These are phyloP conservation scores for Penicillium paradoxum DNA, from an alignment of 495 filamentous ascomycete genomes.

Conservation along the genomic window DNA sequence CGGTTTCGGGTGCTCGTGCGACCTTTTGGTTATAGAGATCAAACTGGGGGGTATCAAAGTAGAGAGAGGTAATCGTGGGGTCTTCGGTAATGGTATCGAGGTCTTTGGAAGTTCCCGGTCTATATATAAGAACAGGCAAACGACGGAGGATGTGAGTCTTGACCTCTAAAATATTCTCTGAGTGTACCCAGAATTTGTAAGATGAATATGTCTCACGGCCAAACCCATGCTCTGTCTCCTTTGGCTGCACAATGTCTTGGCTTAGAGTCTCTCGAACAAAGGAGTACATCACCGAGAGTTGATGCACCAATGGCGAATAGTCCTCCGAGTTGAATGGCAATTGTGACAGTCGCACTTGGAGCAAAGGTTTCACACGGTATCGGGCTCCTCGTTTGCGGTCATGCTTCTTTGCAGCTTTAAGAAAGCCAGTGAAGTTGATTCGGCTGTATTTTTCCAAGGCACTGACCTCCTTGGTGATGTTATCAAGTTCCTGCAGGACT, in stretches of 20 bases:
- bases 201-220: conserved; percentile 72
- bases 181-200: conserved; percentile 97
- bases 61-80: conserved; percentile 89
- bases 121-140: conserved; percentile 88
- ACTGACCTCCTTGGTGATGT: conserved; percentile 83
- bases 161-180: conserved; percentile 90
- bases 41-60: conserved; percentile 88
- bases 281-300: conserved; percentile 89
- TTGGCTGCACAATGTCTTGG: conserved; percentile 46
- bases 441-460: conserved; percentile 92
- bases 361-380: conserved; percentile 83
- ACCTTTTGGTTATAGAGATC: conserved; percentile 82
- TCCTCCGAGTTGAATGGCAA: conserved; percentile 93
- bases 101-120: conserved; percentile 73
- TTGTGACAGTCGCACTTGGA: conserved; percentile 81
- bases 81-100: conserved; percentile 71
- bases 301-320: conserved; percentile 82
- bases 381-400: conserved; percentile 77
- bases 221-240: conserved; percentile 36
- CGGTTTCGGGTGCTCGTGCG: conserved; percentile 65
- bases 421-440: conserved; percentile 94
- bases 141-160: conserved; percentile 91
- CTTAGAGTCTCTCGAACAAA: conserved; percentile 77
- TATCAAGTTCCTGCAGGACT: conserved; percentile 73
- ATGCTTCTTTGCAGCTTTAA: conserved; percentile 98